These are phyloP conservation scores for Herpetospermum pedunculosum DNA, from an alignment of 306 rosid genomes.

Conservation along the genomic window DNA sequence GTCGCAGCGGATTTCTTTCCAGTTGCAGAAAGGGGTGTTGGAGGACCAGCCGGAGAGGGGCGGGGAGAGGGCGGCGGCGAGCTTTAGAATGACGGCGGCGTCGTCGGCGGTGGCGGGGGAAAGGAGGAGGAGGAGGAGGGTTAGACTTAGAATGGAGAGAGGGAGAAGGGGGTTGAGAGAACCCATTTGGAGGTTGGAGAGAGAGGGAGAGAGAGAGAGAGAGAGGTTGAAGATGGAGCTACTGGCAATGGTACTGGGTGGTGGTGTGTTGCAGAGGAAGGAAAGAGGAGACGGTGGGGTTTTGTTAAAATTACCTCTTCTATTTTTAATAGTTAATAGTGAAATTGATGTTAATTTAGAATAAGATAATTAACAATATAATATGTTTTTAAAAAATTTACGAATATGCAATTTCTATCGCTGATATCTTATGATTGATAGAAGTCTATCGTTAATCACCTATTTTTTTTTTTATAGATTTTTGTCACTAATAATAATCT, in stretches of 20 bases:
- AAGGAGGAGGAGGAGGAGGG: background rate
- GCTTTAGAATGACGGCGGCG: constrained; percentile 30
- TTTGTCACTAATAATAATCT: too few relatives aligned
- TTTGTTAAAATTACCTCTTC: background rate
- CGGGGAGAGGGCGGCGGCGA: constrained; percentile 21
- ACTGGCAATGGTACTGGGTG: too few relatives aligned
- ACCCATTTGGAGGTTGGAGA: constrained; percentile 28
- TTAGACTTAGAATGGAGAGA: constrained; percentile 12
- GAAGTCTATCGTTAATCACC: too few relatives aligned
- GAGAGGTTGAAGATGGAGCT: background rate
- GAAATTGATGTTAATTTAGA: too few relatives aligned
- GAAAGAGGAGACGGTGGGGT: background rate
- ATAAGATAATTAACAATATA: too few relatives aligned
- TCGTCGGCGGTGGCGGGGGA: constrained; percentile 37
- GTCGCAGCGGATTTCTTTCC: constrained; percentile 54
- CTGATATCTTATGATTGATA: too few relatives aligned
- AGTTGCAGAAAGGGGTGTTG: constrained; percentile 25
- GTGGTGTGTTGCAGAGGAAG: background rate
- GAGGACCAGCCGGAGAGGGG: constrained; percentile 46
- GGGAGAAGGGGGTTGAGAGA: constrained; percentile 23
- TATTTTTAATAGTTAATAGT: too few relatives aligned
- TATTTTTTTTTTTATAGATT: too few relatives aligned
- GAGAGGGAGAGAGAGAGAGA: background rate
- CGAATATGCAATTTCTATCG: too few relatives aligned
- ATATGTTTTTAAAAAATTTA: too few relatives aligned